A percentile compares a stretch with the other conserved stretches of the same genome.
Evolutionary conservation across 1,284 basidiomycete genomes (phyloP).

Genomic region (Rhodotorula sp.): DNA sequence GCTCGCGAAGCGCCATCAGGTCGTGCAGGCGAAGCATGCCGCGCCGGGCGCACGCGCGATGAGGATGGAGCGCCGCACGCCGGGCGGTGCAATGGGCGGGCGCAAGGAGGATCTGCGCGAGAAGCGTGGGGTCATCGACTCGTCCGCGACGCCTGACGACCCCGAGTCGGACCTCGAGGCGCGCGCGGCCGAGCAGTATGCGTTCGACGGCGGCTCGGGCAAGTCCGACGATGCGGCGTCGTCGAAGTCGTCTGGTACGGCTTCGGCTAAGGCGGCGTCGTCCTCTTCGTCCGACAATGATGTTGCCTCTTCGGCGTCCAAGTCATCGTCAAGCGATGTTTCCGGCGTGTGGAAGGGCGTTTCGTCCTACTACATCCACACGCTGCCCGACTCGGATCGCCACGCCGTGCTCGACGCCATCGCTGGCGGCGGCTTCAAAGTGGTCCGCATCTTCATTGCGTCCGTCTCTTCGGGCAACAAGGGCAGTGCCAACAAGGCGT

Average conservation of each 20-base stretch:
- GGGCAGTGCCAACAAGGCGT: conserved; percentile 34
- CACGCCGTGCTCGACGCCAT: conserved; percentile 44
- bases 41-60: not conserved
- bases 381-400: conserved; percentile 39
- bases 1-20: not conserved
- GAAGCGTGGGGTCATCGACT: conserved; percentile 7
- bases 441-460: conserved; percentile 45
- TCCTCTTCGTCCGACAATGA: not conserved
- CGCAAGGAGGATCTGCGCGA: conserved; percentile 5
- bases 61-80: not conserved
- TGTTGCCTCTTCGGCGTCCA: not conserved
- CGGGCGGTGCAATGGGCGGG: not conserved
- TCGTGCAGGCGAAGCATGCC: not conserved
- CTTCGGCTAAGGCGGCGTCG: not conserved
- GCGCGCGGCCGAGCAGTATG: not conserved
- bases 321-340: not conserved
- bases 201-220: not conserved
- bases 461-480: conserved; percentile 42
- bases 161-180: not conserved
- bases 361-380: conserved; percentile 45
- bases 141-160: conserved; percentile 1
- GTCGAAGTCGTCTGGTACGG: not conserved
- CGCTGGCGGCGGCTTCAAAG: conserved; percentile 43
- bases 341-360: conserved; percentile 40
- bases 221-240: not conserved